Base-by-base conservation (phyloP, 1,139 yeast genomes). In the Zygosaccharomyces sapae region DNA sequence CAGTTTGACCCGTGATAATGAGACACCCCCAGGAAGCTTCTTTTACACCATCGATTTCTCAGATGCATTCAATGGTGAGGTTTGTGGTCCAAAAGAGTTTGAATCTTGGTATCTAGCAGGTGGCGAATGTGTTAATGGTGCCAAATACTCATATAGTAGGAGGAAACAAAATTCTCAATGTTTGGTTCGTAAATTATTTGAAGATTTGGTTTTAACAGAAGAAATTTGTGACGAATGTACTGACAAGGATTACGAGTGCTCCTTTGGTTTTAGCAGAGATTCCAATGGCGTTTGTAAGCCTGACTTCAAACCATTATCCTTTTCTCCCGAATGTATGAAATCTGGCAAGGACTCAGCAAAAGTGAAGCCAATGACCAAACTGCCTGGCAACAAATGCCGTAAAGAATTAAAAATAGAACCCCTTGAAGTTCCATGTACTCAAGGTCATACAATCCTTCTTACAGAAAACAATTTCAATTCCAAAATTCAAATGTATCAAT, bases 61-160 rank as follows among this genome's bases (percentile, higher is more conserved):
- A 1, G 72, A 74, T 5, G 83, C 86, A 0, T 82, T 75, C 58
- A 72, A 68, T 19, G 79, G 77, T 0, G 70, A 70, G 46, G 73
- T 69, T 4, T 86, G 94, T 66, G 67, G 62, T 1, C 66, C 67
- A 1, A 62, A 65, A 6, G 96, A 88, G 62, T 73, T 81, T 58
- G 96, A 88, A 67, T 75, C 73, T 12, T 76, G 87, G 73, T 73
- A 72, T 51, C 69, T 73, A n/a, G 69, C 73, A 4, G 67, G 73
- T 4, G 86, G 86, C 1, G 58, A 72, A 9, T 89, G 96, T 69
- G 70, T 86, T 33, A 76, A 78, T 71, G 97, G 97, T 5, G 86
- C 80, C 50, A 77, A 73, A 55, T 89, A 85, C 57, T 76, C 72
- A 49, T 83, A 81, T 61, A 69, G 61, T 49, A 76, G 96, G 65